These are phyloP conservation scores for Pholiota adiposa DNA, from an alignment of 1,284 basidiomycete species.

Conservation along the genomic window DNA sequence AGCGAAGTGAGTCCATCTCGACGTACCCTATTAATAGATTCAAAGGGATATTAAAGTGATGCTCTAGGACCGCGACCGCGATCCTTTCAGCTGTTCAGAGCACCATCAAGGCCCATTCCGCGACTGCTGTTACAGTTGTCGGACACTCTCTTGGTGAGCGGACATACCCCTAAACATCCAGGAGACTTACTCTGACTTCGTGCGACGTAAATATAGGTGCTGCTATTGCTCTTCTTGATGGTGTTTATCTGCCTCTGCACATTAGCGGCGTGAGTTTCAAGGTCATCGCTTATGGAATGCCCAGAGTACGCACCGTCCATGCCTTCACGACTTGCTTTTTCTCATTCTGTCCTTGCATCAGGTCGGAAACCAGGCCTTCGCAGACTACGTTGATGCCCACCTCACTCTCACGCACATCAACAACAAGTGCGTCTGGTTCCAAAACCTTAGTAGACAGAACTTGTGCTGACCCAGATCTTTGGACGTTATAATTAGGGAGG, in stretches of 20 bases:
- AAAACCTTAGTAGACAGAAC: not conserved
- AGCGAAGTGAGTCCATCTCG: slow-evolving; percentile 40
- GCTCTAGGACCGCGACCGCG: slow-evolving; percentile 41
- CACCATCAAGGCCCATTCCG: slow-evolving; percentile 38
- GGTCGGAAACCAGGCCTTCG: slow-evolving; percentile 67
- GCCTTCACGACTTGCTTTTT: not conserved
- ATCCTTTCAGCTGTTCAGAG: slow-evolving; percentile 48
- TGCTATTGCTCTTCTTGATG: slow-evolving; percentile 52
- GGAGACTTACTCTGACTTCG: slow-evolving; percentile 20
- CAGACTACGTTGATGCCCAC: slow-evolving; percentile 58
- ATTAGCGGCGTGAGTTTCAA: slow-evolving; percentile 35
- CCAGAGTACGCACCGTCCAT: slow-evolving; percentile 45
- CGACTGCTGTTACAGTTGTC: slow-evolving; percentile 45
- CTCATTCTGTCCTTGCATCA: slow-evolving; percentile 15
- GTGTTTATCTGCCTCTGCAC: slow-evolving; percentile 39
- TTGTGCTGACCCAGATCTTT: not conserved
- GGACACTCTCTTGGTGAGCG: slow-evolving; percentile 54
- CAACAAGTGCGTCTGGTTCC: slow-evolving; percentile 39
- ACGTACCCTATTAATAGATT: not conserved
- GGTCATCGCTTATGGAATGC: slow-evolving; percentile 53
- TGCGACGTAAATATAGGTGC: slow-evolving; percentile 35
- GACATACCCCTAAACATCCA: not conserved
- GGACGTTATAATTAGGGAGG: slow-evolving; percentile 35
- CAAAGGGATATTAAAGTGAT: not conserved
- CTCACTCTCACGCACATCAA: slow-evolving; percentile 50